Evolutionary conservation across 2,329 filamentous ascomycete genomes (phyloP), one percentile per base, ranked within the genome.

Genomic region (Ceratocystis eucalypticola): DNA sequence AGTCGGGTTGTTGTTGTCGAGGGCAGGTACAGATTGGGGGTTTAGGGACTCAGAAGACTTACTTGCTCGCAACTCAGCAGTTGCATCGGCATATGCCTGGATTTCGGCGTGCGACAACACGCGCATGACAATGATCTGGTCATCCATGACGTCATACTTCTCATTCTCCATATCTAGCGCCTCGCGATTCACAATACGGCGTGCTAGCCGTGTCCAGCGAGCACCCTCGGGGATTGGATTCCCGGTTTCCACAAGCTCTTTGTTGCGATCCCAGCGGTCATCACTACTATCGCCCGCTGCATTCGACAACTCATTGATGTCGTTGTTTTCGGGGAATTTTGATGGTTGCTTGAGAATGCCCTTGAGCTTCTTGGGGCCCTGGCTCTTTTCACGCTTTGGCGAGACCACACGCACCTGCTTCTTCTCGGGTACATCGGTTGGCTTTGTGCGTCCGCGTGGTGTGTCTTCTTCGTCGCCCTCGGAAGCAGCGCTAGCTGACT

Each of bases 191-290:
- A 97, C 92, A 66, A 96, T 82, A 70, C 88, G 86, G 66, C 92
- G 85, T 73, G 88, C 89, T 73, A 97, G 92, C 77, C 94, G 96
- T 61, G 92, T 96, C 92, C 92, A 96, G 65, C 91, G 84, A 44
- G 92, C 92, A 67, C 88, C 89, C 0, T 86, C 77, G 0, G 88
- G 88, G 41, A 91, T 89, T 48, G 89, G 87, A 71, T 83, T 84
- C 15, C 22, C 22, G 22, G 3, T 17, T 33, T 30, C 53, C 2
- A 30, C 3, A 59, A 80, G 66, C 73, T 85, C 86, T 74, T 88
- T 86, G 33, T 12, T 37, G 62, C 89, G 86, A 73, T 96, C 91
- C 76, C 96, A 96, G 73, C 96, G 84, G n/a, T 92, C 92, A 1
- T 92, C 91, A 5, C 96, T 93, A 17, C 92, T 93, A 74, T 96